Evolutionary conservation across 2,329 filamentous ascomycete genomes (phyloP), one percentile per base, ranked within the genome.

Genomic region (Cytospora piceae): DNA sequence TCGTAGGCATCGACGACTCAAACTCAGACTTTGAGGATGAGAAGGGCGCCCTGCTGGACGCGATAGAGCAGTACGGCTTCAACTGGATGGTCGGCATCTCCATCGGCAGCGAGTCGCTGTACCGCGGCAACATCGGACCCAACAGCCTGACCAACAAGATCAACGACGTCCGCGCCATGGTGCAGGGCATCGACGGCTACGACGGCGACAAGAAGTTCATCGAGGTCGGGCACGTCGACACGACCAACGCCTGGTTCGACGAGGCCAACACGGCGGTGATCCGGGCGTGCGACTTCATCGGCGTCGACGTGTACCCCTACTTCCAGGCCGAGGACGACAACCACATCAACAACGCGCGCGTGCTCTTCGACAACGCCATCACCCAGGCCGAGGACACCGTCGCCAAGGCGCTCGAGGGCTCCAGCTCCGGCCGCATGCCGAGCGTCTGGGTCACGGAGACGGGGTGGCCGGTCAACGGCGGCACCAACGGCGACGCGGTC

Each of bases 221-320:
- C 60, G 81, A 86, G 27, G 81, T 96, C 67, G 93, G 93, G 59
- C 93, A 96, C 77, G 92, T 96, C 74, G 93, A 96, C 75, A 96
- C 93, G 54, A 96, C 92, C 92, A 93, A 89, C 46, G 86, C 86
- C 59, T 94, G 88, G 83, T 86, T 87, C 74, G 93, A 96, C 76
- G 77, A 78, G 54, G 85, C 88, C 73, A 96, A 94, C 84, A 77
- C 79, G 60, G 86, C 83, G 52, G 87, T 96, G 65, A 87, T 92
- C 66, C 81, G 87, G 11, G 86, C 85, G 51, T 79, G 83, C 69
- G 93, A 96, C 81, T 96, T 87, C 83, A 77, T 96, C 66, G 93
- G 93, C 71, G 87, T 94, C 76, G 92, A 96, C 74, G 90, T 88
- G 15, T 96, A 95, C 85, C 92, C 85, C 20, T 96, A 93, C 83